phyloP scores from a whole-genome alignment of 2,329 filamentous ascomycete genomes.

The Calonectria crousiana region DNA sequence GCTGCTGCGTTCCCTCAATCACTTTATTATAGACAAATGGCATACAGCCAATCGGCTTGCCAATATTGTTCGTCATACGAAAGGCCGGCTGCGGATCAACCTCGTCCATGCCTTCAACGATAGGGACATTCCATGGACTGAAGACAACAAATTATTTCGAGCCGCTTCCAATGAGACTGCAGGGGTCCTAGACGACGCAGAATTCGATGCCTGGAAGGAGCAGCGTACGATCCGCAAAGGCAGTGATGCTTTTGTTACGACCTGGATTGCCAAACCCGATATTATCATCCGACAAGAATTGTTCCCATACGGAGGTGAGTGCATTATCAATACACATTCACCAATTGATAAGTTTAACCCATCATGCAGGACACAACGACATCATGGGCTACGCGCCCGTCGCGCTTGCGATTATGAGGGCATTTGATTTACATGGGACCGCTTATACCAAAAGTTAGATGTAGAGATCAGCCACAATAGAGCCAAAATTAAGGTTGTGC shows the following conservation, averaged over 20 bases:
- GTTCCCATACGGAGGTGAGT: constrained; percentile 66
- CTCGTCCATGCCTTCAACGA: constrained; percentile 88
- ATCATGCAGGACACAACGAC: constrained; percentile 72
- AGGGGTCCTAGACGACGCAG: constrained; percentile 49
- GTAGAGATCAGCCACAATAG: neutral
- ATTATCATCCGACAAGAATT: constrained; percentile 67
- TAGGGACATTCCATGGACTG: constrained; percentile 81
- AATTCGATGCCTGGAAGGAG: constrained; percentile 60
- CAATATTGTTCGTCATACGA: constrained; percentile 65
- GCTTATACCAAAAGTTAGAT: constrained; percentile 36
- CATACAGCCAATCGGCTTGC: constrained; percentile 75
- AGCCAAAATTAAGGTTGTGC: neutral
- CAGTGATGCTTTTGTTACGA: constrained; percentile 61
- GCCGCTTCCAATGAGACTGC: constrained; percentile 67
- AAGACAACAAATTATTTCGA: constrained; percentile 74
- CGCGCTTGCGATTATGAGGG: constrained; percentile 72
- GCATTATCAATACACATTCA: neutral
- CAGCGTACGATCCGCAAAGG: constrained; percentile 55
- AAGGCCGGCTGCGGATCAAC: constrained; percentile 70
- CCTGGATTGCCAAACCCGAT: constrained; percentile 57
- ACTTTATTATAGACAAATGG: constrained; percentile 85
- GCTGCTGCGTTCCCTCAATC: constrained; percentile 70
- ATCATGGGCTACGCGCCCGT: constrained; percentile 76
- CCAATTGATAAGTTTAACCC: constrained; percentile 4
- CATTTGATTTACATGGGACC: constrained; percentile 64